Evolutionary conservation across 768 basidiomycete species (phyloP).

Genomic region (Cyclocybe aegerita): DNA sequence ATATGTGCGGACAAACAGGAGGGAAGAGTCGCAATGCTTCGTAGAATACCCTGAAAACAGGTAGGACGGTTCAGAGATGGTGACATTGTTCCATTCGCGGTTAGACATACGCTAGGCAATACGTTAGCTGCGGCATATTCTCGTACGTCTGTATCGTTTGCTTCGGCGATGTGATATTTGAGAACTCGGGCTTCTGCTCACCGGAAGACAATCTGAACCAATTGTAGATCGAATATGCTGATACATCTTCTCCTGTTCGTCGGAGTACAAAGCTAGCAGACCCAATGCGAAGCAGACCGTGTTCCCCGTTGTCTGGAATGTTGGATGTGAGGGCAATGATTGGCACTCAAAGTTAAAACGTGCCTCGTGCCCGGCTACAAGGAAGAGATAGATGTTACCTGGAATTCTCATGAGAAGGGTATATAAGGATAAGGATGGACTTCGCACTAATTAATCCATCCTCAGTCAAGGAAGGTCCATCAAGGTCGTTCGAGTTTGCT

Average conservation of each 20-base stretch:
- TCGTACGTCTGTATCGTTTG: slow-evolving; percentile 31
- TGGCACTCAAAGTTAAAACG: too few relatives aligned
- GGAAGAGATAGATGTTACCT: slow-evolving; percentile 48
- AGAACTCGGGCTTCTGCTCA: slow-evolving; percentile 6
- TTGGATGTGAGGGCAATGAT: slow-evolving; percentile 34
- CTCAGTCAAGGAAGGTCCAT: slow-evolving; percentile 36
- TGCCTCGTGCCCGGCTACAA: slow-evolving; percentile 68
- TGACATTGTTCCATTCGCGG: too few relatives aligned
- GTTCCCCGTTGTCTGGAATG: slow-evolving; percentile 38
- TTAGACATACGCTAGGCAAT: slow-evolving; percentile 35
- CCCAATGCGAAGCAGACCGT: slow-evolving; percentile 40
- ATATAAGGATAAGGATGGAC: background rate
- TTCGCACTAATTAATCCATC: slow-evolving; percentile 38
- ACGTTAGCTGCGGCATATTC: slow-evolving; percentile 37
- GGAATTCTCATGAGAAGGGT: background rate
- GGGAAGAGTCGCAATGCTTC: slow-evolving; percentile 50
- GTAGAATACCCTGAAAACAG: slow-evolving; percentile 40
- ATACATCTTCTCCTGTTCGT: slow-evolving; percentile 44
- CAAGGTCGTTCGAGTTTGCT: slow-evolving; percentile 42
- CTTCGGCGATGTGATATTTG: background rate
- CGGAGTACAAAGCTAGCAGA: slow-evolving; percentile 41
- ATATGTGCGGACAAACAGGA: slow-evolving; percentile 30
- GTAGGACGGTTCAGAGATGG: too few relatives aligned
- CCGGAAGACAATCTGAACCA: slow-evolving; percentile 22
- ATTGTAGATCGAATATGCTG: slow-evolving; percentile 30